Base-by-base conservation (phyloP, 768 basidiomycete genomes). In the Collybia mongolica region DNA sequence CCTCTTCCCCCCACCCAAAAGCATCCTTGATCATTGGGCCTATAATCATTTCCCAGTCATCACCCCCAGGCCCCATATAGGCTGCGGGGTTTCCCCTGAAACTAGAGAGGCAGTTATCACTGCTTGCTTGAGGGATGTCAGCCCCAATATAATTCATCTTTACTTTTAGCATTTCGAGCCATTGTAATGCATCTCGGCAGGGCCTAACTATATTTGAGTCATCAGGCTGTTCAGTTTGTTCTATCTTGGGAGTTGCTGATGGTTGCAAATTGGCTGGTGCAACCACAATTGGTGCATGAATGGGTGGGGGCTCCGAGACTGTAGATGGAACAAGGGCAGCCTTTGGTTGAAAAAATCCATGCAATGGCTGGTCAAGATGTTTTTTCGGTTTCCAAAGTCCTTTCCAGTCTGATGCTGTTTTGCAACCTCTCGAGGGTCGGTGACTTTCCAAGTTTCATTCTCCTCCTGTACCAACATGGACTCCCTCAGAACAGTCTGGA, bases 41-140 rank as follows among this genome's bases (percentile, higher is more conserved):
- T 35, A 44, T 20, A 3, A 44, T 12, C 20, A 32, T 19, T 44
- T 44, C 44, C 44, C 44, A 44, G 36, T 44, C 44, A 5, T 44
- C 28, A 17, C 26, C 9, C 11, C 18, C 17, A 32, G 44, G 44
- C 9, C 36, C 18, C 24, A 32, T 35, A 2, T n/a, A 26, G n/a
- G 24, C 15, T 18, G 42, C 42, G 19, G 41, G 42, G 29, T 43
- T n/a, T 43, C 23, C 42, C 29, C 42, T 12, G 15, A 43, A 43
- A 43, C 24, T 8, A 8, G 6, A 7, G n/a, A 43, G 42, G 7
- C 42, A 22, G 29, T 43, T 23, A 8, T 43, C 42, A 8, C 24
- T 43, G 24, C 20, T 43, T 14, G 42, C 42, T n/a, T 24, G 42
- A 26, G 23, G 42, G 14, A 26, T 28, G 15, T 26, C 42, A 26